Evolutionary conservation across 495 filamentous ascomycete genomes (phyloP).

Genomic region (Trichoderma erinaceum): DNA sequence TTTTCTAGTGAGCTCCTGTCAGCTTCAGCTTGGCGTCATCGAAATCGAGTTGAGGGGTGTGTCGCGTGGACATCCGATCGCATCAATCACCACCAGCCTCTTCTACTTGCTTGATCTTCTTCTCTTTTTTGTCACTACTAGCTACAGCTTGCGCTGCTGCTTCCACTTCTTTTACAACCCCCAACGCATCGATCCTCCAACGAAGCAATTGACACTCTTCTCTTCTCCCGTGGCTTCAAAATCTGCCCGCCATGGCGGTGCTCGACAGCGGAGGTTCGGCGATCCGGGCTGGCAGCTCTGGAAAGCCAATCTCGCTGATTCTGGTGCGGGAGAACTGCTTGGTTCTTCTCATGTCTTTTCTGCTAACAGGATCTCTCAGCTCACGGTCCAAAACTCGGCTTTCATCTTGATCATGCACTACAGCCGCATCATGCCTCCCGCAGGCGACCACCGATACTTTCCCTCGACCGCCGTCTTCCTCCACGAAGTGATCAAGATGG

Average conservation of each 20-base stretch:
- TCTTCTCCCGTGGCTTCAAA: not conserved
- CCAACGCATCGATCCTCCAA: not conserved
- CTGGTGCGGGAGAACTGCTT: not conserved
- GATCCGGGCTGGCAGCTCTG: not conserved
- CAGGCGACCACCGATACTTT: conserved; percentile 77
- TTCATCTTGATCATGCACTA: conserved; percentile 86
- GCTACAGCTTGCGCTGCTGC: not conserved
- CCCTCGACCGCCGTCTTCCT: conserved; percentile 92
- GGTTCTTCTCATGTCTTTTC: not conserved
- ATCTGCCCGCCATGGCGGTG: conserved; percentile 13
- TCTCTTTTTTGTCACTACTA: too few species aligned
- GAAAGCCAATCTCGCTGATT: not conserved
- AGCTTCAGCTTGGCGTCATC: too few species aligned
- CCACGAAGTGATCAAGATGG: conserved; percentile 87
- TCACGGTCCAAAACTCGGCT: conserved; percentile 73
- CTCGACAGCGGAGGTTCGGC: conserved; percentile 6
- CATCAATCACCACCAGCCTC: too few species aligned
- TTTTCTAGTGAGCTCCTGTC: too few species aligned
- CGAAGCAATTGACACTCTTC: not conserved
- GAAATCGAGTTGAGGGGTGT: too few species aligned
- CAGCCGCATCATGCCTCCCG: conserved; percentile 81
- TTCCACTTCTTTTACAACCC: not conserved
- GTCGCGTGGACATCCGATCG: too few species aligned
- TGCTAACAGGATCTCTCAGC: conserved; percentile 35
- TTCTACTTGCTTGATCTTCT: too few species aligned